Conservation (phyloP, 768 basidiomycete species). For the Nevesoporus exiguus region DNA sequence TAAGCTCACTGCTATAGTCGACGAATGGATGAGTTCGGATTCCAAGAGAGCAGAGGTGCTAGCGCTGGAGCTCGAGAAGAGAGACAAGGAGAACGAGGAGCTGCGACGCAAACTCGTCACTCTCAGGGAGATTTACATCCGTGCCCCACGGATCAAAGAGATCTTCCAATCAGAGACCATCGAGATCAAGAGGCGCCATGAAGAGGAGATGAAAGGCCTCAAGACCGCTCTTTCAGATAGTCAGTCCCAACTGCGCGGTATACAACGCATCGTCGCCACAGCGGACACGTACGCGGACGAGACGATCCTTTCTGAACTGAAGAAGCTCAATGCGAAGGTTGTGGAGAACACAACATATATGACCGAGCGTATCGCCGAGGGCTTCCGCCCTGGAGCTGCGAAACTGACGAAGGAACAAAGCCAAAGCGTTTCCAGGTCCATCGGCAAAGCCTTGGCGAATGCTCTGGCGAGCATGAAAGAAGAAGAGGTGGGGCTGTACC, state of each 20-base stretch:
- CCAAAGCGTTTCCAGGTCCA: neutral
- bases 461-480: neutral
- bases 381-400: neutral
- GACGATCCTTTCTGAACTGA: neutral
- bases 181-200: neutral
- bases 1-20: neutral
- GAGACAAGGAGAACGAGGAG: neutral
- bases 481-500: neutral
- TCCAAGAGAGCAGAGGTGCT: neutral
- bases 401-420: neutral
- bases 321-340: neutral
- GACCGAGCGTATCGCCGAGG: neutral
- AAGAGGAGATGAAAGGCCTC: neutral
- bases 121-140: neutral
- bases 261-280: too few relatives aligned
- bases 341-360: neutral
- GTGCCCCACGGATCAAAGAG: neutral
- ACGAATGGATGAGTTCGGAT: neutral
- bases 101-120: neutral
- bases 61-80: neutral
- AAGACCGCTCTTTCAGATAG: neutral
- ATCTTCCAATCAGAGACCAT: neutral
- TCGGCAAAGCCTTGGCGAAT: too few relatives aligned
- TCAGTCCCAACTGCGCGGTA: neutral
- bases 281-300: neutral